Evolutionary conservation across 352 stramenopile species (phyloP).

Genomic region (Phytophthora aleatoria): DNA sequence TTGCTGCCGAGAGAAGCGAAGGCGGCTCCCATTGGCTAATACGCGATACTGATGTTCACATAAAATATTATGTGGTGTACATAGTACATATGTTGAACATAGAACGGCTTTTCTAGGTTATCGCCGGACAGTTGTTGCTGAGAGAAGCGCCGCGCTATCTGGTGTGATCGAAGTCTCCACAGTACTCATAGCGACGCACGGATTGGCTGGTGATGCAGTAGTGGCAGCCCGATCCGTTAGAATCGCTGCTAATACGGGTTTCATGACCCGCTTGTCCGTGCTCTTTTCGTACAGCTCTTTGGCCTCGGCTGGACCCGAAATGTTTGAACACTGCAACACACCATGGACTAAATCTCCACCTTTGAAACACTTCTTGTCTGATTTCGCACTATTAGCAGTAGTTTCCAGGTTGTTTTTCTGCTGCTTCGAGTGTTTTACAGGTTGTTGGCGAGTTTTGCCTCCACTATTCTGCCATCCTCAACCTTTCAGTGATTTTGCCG

Average conservation of each 20-base stretch:
- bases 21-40: too few relatives aligned
- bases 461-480: background rate
- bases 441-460: background rate
- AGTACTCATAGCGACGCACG: constrained; percentile 13
- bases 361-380: constrained; percentile 9
- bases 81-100: too few relatives aligned
- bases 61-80: too few relatives aligned
- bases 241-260: constrained; percentile 8
- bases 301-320: constrained; percentile 5
- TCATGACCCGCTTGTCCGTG: constrained; percentile 5
- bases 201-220: constrained; percentile 5
- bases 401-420: background rate
- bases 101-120: too few relatives aligned
- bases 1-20: too few relatives aligned
- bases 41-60: too few relatives aligned
- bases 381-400: background rate
- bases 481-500: background rate
- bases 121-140: too few relatives aligned
- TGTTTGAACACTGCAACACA: constrained; percentile 9
- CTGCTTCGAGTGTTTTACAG: background rate
- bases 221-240: too few relatives aligned
- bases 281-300: constrained; percentile 14
- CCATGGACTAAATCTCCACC: constrained; percentile 9
- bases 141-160: constrained; percentile 9
- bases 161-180: constrained; percentile 2